Conservation (phyloP, 1,284 basidiomycete species). For the Ustilago vetiveriae region DNA sequence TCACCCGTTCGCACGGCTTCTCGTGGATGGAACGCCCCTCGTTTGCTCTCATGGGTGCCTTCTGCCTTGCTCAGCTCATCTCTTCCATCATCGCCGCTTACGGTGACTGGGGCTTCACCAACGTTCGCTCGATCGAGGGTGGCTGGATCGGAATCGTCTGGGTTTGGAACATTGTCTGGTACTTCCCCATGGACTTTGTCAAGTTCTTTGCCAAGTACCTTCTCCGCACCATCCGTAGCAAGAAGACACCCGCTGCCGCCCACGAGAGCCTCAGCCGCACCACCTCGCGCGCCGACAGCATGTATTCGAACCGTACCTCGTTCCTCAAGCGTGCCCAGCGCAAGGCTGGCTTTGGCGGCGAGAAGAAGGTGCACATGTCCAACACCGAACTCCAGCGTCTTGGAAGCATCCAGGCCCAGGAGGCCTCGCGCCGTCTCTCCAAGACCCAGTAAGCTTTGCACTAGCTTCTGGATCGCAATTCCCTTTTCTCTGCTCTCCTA, state of each 20-base stretch:
- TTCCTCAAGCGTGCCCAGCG: slow-evolving; percentile 86
- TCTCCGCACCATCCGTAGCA: slow-evolving; percentile 68
- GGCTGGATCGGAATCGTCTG: slow-evolving; percentile 97
- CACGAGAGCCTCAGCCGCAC: slow-evolving; percentile 81
- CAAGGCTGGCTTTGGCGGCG: slow-evolving; percentile 82
- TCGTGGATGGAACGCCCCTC: slow-evolving; percentile 99
- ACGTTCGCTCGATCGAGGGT: slow-evolving; percentile 54
- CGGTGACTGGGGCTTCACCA: slow-evolving; percentile 71
- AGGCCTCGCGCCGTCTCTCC: slow-evolving; percentile 78
- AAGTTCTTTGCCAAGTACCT: slow-evolving; percentile 87
- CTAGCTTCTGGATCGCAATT: too few species aligned
- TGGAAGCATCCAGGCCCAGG: slow-evolving; percentile 82
- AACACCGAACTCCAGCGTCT: slow-evolving; percentile 81
- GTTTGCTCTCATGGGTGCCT: slow-evolving; percentile 84
- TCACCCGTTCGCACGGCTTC: slow-evolving; percentile 93
- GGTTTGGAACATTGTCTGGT: slow-evolving; percentile 83
- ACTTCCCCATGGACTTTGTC: slow-evolving; percentile 90
- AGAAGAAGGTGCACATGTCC: slow-evolving; percentile 75
- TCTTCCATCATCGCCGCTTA: slow-evolving; percentile 94
- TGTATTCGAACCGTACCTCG: slow-evolving; percentile 90
- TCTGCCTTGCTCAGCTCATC: slow-evolving; percentile 90
- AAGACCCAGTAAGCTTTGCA: slow-evolving; percentile 68
- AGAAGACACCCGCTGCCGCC: slow-evolving; percentile 69
- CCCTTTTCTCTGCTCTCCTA: slow-evolving; percentile 1
- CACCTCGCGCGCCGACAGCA: slow-evolving; percentile 87